A percentile compares a stretch with the other conserved stretches of the same genome.
These are phyloP conservation scores for Thermothielavioides terrestris DNA, from an alignment of 495 filamentous ascomycete species.

Conservation along the genomic window DNA sequence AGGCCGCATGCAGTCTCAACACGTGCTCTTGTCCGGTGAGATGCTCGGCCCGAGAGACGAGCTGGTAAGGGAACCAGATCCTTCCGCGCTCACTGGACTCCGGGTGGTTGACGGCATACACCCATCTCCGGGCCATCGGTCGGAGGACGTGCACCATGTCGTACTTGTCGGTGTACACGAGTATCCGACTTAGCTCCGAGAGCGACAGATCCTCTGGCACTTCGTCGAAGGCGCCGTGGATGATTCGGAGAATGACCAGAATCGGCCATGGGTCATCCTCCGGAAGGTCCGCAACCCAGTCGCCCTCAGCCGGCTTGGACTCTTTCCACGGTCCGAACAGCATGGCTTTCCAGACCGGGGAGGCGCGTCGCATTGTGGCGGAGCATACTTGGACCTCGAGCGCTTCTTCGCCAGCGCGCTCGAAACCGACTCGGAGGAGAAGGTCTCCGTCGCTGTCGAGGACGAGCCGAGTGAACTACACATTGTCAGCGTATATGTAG, in stretches of 20 bases:
- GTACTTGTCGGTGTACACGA: slow-evolving; percentile 25
- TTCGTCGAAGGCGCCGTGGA: slow-evolving; percentile 17
- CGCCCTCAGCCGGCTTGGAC: slow-evolving; percentile 13
- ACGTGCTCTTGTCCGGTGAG: background rate
- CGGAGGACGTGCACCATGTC: slow-evolving; percentile 16
- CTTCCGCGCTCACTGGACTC: background rate
- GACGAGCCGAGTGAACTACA: too few species aligned
- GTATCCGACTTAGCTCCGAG: slow-evolving; percentile 15
- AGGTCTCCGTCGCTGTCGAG: slow-evolving; percentile 14
- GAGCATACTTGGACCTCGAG: slow-evolving; percentile 20
- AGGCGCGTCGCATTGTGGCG: slow-evolving; percentile 11
- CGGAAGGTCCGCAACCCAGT: slow-evolving; percentile 23
- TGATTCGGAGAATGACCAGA: slow-evolving; percentile 18
- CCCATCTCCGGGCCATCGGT: slow-evolving; percentile 19
- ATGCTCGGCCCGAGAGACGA: too few species aligned
- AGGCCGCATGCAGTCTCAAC: background rate
- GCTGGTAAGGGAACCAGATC: too few species aligned
- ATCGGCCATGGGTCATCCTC: slow-evolving; percentile 19
- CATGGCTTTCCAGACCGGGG: slow-evolving; percentile 24
- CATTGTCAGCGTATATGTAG: too few species aligned
- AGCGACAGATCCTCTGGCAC: slow-evolving; percentile 13
- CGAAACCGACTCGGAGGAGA: background rate
- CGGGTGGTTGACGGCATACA: background rate
- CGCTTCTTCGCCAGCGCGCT: background rate
- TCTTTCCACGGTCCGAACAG: slow-evolving; percentile 22